Base-by-base conservation (phyloP, 805 yeast species). In the Wickerhamiella hasegawae region DNA sequence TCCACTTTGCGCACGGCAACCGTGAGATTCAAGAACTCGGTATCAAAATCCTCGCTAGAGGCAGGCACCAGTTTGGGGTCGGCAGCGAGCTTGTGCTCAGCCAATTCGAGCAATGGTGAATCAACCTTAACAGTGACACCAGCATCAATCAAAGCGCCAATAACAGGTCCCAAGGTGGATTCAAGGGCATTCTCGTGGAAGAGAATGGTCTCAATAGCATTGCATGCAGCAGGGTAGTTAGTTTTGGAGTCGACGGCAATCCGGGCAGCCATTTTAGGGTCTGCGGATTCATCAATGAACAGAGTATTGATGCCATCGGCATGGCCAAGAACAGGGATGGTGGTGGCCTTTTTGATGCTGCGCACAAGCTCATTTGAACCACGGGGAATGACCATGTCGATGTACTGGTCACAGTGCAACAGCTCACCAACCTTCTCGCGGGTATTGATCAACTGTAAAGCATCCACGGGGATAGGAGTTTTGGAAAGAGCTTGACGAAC, bases 211-310 rank as follows among this genome's bases (percentile, higher is more conserved):
- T 90, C 99, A 37, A 72, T 87, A 5, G 98, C 96, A 54, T 90
- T 90, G 58, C 99, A 90, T n/a, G 94, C 99, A 10, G 98, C 98
- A 33, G 97, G 96, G 54, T 90, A 90, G 56, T 84, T 85, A 0
- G 95, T 83, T 58, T 90, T 90, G 4, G 95, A 69, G 57, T 90
- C 99, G 19, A 82, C 69, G 4, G 73, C 65, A 21, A 90, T 71
- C 38, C 71, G 70, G 23, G 68, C 63, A 0, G 96, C 93, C 71
- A 81, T 84, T 11, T 56, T 69, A 10, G 80, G 42, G 48, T 84
- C 87, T 4, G 90, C 90, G 34, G 69, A 72, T 38, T 68, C 69
- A 54, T 85, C 93, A 18, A 87, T 65, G 49, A 72, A 90, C 5
- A 87, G 71, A 2, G 96, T 75, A 58, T 98, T 90, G 41, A 87